phyloP scores from a whole-genome alignment of 805 yeast genomes.

The Komagataella populi region DNA sequence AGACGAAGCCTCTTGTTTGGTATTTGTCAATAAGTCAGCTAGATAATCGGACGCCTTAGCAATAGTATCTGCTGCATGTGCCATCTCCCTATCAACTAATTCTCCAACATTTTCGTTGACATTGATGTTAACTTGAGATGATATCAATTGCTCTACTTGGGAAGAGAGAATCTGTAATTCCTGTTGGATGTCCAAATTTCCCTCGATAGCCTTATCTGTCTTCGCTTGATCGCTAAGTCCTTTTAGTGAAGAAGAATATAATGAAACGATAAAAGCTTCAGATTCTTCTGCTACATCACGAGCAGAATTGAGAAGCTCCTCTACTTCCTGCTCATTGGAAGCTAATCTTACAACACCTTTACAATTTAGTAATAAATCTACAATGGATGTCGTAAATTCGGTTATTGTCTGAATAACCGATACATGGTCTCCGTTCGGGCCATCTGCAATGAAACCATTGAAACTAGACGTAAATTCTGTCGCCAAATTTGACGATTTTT shows the following conservation, averaged over 20 bases:
- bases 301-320: constrained; percentile 30
- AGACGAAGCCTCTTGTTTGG: constrained; percentile 37
- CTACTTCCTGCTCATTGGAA: constrained; percentile 36
- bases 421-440: constrained; percentile 51
- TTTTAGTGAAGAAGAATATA: constrained; percentile 39
- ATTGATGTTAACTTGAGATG: constrained; percentile 12
- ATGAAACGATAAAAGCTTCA: constrained; percentile 44
- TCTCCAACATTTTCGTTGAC: constrained; percentile 46
- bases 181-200: constrained; percentile 65
- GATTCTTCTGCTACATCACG: constrained; percentile 46
- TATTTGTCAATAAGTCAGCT: constrained; percentile 30
- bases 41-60: constrained; percentile 51
- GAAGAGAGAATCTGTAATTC: constrained; percentile 43
- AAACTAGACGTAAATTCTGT: constrained; percentile 73
- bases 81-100: constrained; percentile 62
- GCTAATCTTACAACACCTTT: constrained; percentile 56
- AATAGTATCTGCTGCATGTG: constrained; percentile 58
- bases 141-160: constrained; percentile 37
- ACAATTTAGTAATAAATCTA: constrained; percentile 50
- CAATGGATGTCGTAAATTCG: constrained; percentile 44
- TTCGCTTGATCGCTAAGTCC: constrained; percentile 46
- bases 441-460: constrained; percentile 66
- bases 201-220: constrained; percentile 64
- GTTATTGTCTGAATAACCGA: constrained; percentile 49
- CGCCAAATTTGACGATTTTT: constrained; percentile 54